A percentile compares a stretch with the other conserved stretches of the same genome.
phyloP scores from a whole-genome alignment of 108 stramenopile genomes.

The Skeletonema menzelii region DNA sequence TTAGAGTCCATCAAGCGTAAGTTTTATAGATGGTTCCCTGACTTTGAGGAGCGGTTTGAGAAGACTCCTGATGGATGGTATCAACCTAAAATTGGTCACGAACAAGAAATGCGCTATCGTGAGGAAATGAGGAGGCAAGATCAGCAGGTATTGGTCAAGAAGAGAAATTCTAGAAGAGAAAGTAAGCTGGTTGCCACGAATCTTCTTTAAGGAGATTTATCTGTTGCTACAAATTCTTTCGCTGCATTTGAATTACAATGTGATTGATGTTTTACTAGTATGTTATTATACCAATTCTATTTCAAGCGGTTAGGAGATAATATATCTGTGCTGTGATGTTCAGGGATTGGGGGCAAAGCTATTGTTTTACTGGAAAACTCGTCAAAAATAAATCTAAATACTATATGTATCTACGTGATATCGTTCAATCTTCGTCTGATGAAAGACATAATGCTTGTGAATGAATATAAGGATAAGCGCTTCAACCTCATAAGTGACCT shows the following conservation, averaged over 20 bases:
- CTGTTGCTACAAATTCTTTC: background rate
- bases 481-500: too few relatives aligned
- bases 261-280: background rate
- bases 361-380: too few relatives aligned
- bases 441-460: too few relatives aligned
- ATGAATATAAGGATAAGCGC: too few relatives aligned
- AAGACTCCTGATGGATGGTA: conserved; percentile 12
- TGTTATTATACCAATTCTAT: too few relatives aligned
- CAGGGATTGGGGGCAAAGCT: too few relatives aligned
- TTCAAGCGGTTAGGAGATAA: too few relatives aligned
- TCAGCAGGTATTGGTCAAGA: conserved; percentile 3
- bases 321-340: too few relatives aligned
- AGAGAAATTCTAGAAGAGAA: conserved; percentile 2
- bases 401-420: too few relatives aligned
- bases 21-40: conserved; percentile 52
- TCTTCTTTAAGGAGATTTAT: background rate
- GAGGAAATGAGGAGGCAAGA: conserved; percentile 8
- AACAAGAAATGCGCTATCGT: conserved; percentile 11
- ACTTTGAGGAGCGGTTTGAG: conserved; percentile 37
- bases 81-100: conserved; percentile 7
- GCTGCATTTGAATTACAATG: background rate
- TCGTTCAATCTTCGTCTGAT: too few relatives aligned
- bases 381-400: too few relatives aligned
- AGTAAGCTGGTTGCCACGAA: background rate
- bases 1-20: conserved; percentile 33